phyloP scores from a whole-genome alignment of 371 early-diverging fungal genomes.

The Lichtheimia hyalospora region DNA sequence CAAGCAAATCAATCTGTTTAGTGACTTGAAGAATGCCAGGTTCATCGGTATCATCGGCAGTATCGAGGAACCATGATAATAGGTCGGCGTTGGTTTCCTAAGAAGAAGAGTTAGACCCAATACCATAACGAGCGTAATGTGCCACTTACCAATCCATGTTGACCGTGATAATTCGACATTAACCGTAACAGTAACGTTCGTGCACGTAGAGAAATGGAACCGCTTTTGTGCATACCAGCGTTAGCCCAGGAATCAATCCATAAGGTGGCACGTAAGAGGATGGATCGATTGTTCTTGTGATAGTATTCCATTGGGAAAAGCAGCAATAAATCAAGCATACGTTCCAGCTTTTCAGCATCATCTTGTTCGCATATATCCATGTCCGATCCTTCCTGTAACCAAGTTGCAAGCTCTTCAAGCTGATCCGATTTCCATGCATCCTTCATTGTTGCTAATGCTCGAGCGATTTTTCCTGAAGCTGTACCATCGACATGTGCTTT shows the following conservation, averaged over 20 bases:
- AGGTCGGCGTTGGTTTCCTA: constrained; percentile 8
- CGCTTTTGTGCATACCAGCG: not conserved
- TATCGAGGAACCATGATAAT: constrained; percentile 3
- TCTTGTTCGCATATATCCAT: too few relatives aligned
- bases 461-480: not conserved
- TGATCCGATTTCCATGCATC: constrained; percentile 1
- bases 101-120: too few relatives aligned
- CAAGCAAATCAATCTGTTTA: not conserved
- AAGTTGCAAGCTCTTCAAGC: constrained; percentile 14
- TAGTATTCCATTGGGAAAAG: constrained; percentile 58
- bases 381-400: too few relatives aligned
- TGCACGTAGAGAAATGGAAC: not conserved
- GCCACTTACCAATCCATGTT: constrained; percentile 6
- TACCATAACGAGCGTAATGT: not conserved
- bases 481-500: not conserved
- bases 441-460: too few relatives aligned
- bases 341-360: not conserved
- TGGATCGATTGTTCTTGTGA: constrained; percentile 45
- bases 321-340: constrained; percentile 29
- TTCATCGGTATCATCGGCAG: not conserved
- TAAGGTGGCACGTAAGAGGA: constrained; percentile 16
- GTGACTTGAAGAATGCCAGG: not conserved
- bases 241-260: not conserved
- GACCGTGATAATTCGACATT: not conserved
- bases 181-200: constrained; percentile 1